Evolutionary conservation across 805 yeast genomes (phyloP).

Genomic region (Yamadazyma phyllophila): DNA sequence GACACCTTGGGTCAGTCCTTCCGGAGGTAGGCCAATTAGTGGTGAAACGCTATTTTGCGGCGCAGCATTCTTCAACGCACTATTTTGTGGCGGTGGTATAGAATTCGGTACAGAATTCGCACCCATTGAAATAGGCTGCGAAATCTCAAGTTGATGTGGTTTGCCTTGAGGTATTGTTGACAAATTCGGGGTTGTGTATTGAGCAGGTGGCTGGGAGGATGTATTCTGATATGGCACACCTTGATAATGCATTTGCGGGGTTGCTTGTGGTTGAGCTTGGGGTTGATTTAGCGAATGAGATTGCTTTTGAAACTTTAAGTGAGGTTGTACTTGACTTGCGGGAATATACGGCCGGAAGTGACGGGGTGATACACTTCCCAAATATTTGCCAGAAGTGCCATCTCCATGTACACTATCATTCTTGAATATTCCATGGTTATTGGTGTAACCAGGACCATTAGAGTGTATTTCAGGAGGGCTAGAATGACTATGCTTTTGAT

Average conservation of each 20-base stretch:
- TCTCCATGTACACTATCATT: too few species aligned
- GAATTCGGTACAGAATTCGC: not conserved
- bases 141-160: not conserved
- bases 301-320: too few species aligned
- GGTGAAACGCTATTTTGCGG: not conserved
- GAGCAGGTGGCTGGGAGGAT: not conserved
- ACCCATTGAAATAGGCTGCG: not conserved
- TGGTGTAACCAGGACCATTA: too few species aligned
- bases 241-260: too few species aligned
- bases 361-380: too few species aligned
- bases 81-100: not conserved
- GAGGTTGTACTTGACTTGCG: not conserved
- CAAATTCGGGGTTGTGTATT: not conserved
- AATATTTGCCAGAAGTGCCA: too few species aligned
- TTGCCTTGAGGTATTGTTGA: constrained; percentile 4
- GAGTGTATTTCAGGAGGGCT: not conserved
- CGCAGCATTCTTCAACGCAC: too few species aligned
- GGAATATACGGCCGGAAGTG: not conserved
- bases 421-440: too few species aligned
- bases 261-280: too few species aligned
- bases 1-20: not conserved
- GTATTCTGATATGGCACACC: too few species aligned
- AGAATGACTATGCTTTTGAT: constrained; percentile 15
- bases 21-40: not conserved
- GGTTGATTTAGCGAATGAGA: too few species aligned